These are phyloP conservation scores for Pythium dissimile DNA, from an alignment of 352 stramenopile species.

Conservation along the genomic window DNA sequence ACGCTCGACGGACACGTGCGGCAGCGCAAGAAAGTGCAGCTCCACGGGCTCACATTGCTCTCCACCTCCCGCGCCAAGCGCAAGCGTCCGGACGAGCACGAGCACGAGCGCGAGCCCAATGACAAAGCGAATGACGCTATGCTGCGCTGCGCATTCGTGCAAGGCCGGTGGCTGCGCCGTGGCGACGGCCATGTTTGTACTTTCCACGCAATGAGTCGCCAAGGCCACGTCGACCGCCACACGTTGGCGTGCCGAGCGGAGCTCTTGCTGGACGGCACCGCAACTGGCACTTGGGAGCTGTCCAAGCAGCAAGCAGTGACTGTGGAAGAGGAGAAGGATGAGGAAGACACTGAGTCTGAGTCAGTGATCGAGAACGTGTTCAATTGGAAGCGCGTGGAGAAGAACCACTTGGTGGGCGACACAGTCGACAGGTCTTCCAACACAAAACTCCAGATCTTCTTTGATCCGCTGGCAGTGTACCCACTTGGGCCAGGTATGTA, in stretches of 20 bases:
- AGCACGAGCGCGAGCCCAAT: not conserved
- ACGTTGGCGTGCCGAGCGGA: constrained; percentile 44
- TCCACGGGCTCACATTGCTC: constrained; percentile 11
- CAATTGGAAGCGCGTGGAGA: constrained; percentile 8
- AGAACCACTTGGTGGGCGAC: not conserved
- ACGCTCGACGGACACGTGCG: constrained; percentile 37
- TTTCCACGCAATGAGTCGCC: constrained; percentile 40
- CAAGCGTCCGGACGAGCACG: not conserved
- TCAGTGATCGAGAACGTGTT: constrained; percentile 19
- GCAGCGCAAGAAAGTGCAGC: constrained; percentile 17
- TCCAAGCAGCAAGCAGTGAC: not conserved
- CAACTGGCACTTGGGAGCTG: constrained; percentile 11
- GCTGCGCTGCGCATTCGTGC: not conserved
- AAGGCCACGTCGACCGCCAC: constrained; percentile 37
- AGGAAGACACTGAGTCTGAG: constrained; percentile 4
- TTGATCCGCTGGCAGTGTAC: constrained; percentile 31
- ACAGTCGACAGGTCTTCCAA: not conserved
- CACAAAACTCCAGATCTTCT: not conserved
- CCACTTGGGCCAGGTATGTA: constrained; percentile 55
- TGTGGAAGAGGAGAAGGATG: not conserved
- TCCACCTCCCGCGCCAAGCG: not conserved
- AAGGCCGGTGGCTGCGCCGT: constrained; percentile 22
- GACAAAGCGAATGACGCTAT: not conserved
- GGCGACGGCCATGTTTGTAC: constrained; percentile 21
- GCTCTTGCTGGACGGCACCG: constrained; percentile 16